Base-by-base conservation (phyloP, 768 basidiomycete species). In the Pleurotus salmoneostramineus region DNA sequence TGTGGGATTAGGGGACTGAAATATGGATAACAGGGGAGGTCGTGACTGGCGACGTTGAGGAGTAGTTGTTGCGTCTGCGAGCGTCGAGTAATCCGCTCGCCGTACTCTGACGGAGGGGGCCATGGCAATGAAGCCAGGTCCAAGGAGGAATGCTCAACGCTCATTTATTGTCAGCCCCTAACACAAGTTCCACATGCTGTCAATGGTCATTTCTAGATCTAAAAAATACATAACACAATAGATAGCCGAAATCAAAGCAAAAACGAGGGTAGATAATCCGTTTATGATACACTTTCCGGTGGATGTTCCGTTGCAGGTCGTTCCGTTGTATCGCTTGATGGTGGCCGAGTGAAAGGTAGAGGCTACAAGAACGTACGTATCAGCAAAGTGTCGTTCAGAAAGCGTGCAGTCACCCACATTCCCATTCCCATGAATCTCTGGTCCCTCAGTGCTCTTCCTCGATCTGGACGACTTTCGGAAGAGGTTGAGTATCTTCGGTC, bases 81-180 rank as follows among this genome's bases (percentile, higher is more conserved):
- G 63, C 36, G 62, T 59, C n/a, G 66, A 65, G 61, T 74, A 74
- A 7, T 68, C 60, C 32, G 66, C 68, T 15, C 70, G 68, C 65
- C 69, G 76, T 55, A 83, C 71, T 63, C 78, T 74, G 56, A 83
- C 72, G 42, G 82, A 83, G 37, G 81, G 79, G 79, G 82, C 81
- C 32, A 52, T 51, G 57, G 36, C 45, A 27, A 27, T 27, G 21
- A 27, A 27, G 21, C 21, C 21, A 27, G 21, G 21, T 27, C 21
- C 21, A 27, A 27, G 21, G 21, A 27, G 21, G 21, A 27, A 27
- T 27, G 21, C 21, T 27, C 21, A 27, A 27, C 21, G 21, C 21
- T 27, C 21, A 27, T 27, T 27, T 27, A 27, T 27, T 27, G 21
- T 27, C 21, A 27, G 21, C 21, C 21, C 21, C 21, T 27, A 27